These are phyloP conservation scores for Kregervanrija fluxuum DNA, from an alignment of 805 yeast species.

Conservation along the genomic window DNA sequence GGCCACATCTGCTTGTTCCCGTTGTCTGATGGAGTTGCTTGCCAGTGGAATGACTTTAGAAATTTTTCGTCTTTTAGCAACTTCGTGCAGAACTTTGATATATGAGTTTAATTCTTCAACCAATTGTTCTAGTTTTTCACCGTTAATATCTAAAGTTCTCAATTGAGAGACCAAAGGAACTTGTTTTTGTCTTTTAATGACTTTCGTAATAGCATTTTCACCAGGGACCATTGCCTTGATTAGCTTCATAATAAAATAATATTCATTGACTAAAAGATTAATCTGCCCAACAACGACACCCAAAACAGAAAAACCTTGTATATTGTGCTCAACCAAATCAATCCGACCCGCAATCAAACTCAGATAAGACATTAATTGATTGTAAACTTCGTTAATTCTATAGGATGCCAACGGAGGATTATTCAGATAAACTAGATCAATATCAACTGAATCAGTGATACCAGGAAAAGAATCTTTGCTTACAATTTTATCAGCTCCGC, in stretches of 20 bases:
- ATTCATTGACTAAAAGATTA: conserved; percentile 55
- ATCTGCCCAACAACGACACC: conserved; percentile 65
- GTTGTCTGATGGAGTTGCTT: conserved; percentile 1
- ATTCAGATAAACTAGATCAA: conserved; percentile 36
- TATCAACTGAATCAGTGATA: conserved; percentile 5
- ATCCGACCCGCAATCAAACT: conserved; percentile 68
- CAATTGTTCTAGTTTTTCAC: conserved; percentile 36
- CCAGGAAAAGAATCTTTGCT: conserved; percentile 3
- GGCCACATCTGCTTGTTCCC: not conserved
- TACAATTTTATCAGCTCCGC: not conserved
- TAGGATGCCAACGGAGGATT: conserved; percentile 56
- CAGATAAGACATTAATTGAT: conserved; percentile 51
- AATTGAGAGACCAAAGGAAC: conserved; percentile 27
- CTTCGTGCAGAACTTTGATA: conserved; percentile 50
- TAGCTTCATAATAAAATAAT: conserved; percentile 26
- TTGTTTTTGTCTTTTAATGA: conserved; percentile 23
- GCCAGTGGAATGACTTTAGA: conserved; percentile 8
- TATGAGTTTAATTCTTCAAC: conserved; percentile 61
- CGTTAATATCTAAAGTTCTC: conserved; percentile 41
- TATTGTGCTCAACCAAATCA: conserved; percentile 70
- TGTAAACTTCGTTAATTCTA: conserved; percentile 58
- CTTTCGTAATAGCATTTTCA: conserved; percentile 12
- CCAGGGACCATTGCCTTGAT: conserved; percentile 17
- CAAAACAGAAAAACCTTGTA: conserved; percentile 58
- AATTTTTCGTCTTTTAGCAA: conserved; percentile 18